Conservation (phyloP, 345 rosid genomes). For the Punica granatum region DNA sequence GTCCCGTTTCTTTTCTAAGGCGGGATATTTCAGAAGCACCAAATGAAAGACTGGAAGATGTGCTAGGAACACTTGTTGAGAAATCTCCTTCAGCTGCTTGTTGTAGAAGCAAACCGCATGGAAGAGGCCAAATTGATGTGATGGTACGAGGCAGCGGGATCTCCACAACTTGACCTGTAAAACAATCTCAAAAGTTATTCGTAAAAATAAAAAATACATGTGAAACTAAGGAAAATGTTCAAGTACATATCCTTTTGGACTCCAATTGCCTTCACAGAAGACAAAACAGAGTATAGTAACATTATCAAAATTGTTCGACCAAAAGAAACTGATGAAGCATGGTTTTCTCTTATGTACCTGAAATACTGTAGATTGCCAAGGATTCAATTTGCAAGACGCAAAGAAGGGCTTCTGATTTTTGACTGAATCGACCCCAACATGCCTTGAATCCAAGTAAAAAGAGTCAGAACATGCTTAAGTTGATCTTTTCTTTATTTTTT, state of each 20-base stretch:
- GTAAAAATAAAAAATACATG: neutral
- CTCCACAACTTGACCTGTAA: conserved; percentile 71
- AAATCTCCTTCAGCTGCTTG: conserved; percentile 49
- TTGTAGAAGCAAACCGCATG: conserved; percentile 81
- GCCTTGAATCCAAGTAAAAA: conserved; percentile 34
- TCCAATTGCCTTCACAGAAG: neutral
- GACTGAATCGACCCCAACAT: conserved; percentile 83
- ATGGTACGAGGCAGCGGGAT: conserved; percentile 59
- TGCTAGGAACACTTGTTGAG: conserved; percentile 26
- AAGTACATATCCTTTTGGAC: neutral
- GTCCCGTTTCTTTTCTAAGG: conserved; percentile 57
- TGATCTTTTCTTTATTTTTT: neutral
- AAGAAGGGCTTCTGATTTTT: conserved; percentile 51
- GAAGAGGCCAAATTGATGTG: conserved; percentile 89
- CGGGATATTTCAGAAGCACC: conserved; percentile 45
- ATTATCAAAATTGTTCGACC: neutral
- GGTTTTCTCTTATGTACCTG: conserved; percentile 39
- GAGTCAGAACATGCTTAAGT: neutral
- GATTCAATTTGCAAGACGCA: conserved; percentile 69
- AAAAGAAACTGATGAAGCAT: neutral
- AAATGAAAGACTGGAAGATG: conserved; percentile 44
- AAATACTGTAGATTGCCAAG: conserved; percentile 58
- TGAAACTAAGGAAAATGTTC: neutral
- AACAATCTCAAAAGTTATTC: conserved; percentile 1
- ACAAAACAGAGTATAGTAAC: neutral